These are phyloP conservation scores for Nissolia schottii DNA, from an alignment of 306 rosid species.

Conservation along the genomic window DNA sequence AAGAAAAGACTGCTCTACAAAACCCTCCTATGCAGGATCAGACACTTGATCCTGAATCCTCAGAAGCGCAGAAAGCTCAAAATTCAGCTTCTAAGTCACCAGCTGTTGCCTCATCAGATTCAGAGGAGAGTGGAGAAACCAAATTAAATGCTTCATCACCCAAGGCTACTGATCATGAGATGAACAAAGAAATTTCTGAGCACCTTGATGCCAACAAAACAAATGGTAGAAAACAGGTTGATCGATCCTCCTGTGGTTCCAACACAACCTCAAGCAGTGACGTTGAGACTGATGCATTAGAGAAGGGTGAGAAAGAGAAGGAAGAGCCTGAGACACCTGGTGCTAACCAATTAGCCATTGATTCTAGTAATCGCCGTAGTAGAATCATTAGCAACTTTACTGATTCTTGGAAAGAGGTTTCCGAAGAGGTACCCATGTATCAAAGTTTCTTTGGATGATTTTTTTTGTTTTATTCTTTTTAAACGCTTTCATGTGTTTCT, in stretches of 20 bases:
- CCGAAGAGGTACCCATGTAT: constrained; percentile 67
- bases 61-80: constrained; percentile 52
- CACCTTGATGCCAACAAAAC: constrained; percentile 49
- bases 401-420: constrained; percentile 92
- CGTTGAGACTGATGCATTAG: constrained; percentile 73
- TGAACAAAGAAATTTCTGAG: constrained; percentile 43
- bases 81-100: constrained; percentile 55
- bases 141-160: constrained; percentile 38
- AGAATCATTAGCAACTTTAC: constrained; percentile 46
- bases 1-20: constrained; percentile 42
- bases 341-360: constrained; percentile 40
- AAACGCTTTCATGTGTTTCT: constrained; percentile 12
- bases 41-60: constrained; percentile 39
- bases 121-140: constrained; percentile 57
- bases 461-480: no score
- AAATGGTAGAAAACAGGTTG: constrained; percentile 60
- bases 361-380: constrained; percentile 52
- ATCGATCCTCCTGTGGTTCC: constrained; percentile 96
- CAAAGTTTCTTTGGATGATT: neutral
- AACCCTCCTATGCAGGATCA: constrained; percentile 50
- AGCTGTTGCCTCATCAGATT: constrained; percentile 41
- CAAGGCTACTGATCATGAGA: constrained; percentile 49
- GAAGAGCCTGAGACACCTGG: constrained; percentile 62
- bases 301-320: constrained; percentile 55
- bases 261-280: constrained; percentile 90